Evolutionary conservation across 73 alveolate species (phyloP).

Genomic region (Tetrahymena malaccensis): DNA sequence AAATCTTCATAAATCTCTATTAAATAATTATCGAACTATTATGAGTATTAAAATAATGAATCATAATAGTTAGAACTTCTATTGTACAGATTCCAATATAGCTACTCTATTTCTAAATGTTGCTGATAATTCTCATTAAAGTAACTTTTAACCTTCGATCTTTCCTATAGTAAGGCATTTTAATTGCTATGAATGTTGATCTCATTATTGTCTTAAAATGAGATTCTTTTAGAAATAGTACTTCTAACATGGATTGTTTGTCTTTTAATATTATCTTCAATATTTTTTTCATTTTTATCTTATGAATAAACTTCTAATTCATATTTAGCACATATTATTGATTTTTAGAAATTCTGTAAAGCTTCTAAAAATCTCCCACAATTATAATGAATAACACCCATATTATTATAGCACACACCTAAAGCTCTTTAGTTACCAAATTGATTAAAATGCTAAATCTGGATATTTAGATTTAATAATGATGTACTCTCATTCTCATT

Average conservation of each 20-base stretch:
- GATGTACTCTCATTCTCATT: neutral
- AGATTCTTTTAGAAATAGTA: neutral
- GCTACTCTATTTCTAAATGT: neutral
- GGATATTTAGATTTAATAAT: neutral
- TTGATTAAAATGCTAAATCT: neutral
- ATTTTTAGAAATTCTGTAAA: neutral
- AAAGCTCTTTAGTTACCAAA: neutral
- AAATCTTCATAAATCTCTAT: neutral
- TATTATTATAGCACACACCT: neutral
- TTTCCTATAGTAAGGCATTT: neutral
- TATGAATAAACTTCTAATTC: neutral
- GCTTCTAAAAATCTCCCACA: neutral
- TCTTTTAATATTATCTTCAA: neutral
- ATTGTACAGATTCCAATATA: neutral
- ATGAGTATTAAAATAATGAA: neutral
- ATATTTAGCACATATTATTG: neutral
- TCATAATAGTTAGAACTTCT: neutral
- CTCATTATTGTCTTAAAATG: neutral
- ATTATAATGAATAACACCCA: neutral
- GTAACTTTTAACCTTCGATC: neutral
- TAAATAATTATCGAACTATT: neutral
- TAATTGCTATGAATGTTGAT: too few species aligned
- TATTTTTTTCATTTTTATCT: neutral
- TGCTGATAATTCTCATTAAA: neutral
- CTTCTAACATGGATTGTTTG: neutral